These are phyloP conservation scores for Paxillus ammoniavirescens DNA, from an alignment of 768 basidiomycete species.

Conservation along the genomic window DNA sequence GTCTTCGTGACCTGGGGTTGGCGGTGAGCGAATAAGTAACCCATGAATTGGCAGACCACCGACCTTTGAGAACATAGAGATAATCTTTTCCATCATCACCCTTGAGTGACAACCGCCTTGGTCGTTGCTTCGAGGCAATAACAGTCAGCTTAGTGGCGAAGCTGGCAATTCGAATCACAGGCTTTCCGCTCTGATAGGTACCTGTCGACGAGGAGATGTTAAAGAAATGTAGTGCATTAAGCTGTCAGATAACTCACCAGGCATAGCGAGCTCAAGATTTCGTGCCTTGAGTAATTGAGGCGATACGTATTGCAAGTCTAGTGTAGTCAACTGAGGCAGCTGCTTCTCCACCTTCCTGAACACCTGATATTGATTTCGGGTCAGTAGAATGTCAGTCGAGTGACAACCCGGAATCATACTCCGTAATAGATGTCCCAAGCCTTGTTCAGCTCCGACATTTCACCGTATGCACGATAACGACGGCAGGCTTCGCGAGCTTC, in stretches of 20 bases:
- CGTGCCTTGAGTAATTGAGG: slow-evolving; percentile 86
- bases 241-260: slow-evolving; percentile 50
- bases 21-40: neutral
- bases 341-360: slow-evolving; percentile 97
- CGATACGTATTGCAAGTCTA: slow-evolving; percentile 97
- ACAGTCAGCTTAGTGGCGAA: slow-evolving; percentile 90
- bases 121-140: slow-evolving; percentile 95
- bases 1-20: slow-evolving; percentile 85
- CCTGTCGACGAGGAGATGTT: slow-evolving; percentile 41
- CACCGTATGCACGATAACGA: slow-evolving; percentile 82
- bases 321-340: slow-evolving; percentile 78
- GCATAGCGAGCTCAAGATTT: slow-evolving; percentile 92
- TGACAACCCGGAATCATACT: slow-evolving; percentile 41
- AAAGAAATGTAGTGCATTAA: neutral
- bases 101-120: slow-evolving; percentile 80
- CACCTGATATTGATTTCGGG: slow-evolving; percentile 48
- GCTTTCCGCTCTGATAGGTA: slow-evolving; percentile 88
- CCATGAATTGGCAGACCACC: no score
- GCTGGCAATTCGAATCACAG: slow-evolving; percentile 76
- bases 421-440: slow-evolving; percentile 99
- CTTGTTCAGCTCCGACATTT: slow-evolving; percentile 87
- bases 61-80: slow-evolving; percentile 89
- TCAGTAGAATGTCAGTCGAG: neutral
- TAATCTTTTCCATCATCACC: slow-evolving; percentile 95
- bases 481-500: slow-evolving; percentile 92